Conservation (phyloP, 1,284 basidiomycete species). For the Mycena sp. region DNA sequence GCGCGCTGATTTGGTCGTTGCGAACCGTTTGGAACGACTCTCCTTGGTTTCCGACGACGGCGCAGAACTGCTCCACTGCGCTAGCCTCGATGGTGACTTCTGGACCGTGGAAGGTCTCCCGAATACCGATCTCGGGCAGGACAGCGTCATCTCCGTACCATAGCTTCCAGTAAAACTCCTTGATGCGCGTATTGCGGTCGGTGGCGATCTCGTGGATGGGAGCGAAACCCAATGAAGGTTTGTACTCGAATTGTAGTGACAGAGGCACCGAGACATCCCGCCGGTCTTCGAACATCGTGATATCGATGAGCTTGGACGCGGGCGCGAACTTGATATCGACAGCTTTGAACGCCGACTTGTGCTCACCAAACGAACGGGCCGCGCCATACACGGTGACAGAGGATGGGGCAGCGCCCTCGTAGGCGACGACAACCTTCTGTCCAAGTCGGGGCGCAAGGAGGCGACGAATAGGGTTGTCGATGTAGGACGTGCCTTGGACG, state of each 20-base stretch:
- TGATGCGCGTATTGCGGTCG: constrained; percentile 92
- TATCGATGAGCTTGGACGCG: constrained; percentile 68
- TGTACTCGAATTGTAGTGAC: constrained; percentile 85
- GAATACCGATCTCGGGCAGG: constrained; percentile 80
- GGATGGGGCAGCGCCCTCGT: constrained; percentile 55
- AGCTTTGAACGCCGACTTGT: constrained; percentile 84
- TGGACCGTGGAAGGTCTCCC: constrained; percentile 84
- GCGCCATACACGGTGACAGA: constrained; percentile 78
- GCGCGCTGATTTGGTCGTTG: constrained; percentile 79
- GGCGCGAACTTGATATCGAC: constrained; percentile 77
- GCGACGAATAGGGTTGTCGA: constrained; percentile 91
- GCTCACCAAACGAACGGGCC: constrained; percentile 83
- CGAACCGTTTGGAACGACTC: constrained; percentile 89
- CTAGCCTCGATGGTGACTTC: constrained; percentile 81
- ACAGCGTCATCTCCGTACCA: constrained; percentile 91
- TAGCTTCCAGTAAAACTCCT: constrained; percentile 95
- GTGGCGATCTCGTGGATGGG: constrained; percentile 93
- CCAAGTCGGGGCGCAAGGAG: constrained; percentile 84
- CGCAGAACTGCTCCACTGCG: constrained; percentile 91
- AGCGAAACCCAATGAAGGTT: constrained; percentile 89
- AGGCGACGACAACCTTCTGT: constrained; percentile 79
- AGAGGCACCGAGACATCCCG: constrained; percentile 83
- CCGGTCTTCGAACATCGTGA: constrained; percentile 90
- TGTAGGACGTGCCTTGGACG: constrained; percentile 85
- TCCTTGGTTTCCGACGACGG: constrained; percentile 92